Conservation (phyloP, 805 yeast genomes). For the Ogataea angusta region DNA sequence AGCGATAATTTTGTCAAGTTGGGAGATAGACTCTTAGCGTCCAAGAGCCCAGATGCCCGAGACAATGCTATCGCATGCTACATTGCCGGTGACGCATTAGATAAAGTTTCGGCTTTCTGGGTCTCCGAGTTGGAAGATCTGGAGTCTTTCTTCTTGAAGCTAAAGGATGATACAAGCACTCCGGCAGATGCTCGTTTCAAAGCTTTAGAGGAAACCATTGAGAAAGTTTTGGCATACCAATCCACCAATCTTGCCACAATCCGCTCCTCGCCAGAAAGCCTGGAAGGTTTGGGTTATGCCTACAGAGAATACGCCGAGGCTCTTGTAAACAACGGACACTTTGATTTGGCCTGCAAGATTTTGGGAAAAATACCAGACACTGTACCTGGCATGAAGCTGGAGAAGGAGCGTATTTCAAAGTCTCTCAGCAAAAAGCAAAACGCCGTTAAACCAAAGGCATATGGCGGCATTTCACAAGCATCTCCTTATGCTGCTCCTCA, state of each 20-base stretch:
- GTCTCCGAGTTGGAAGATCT: slow-evolving; percentile 56
- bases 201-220: slow-evolving; percentile 77
- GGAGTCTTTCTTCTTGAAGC: slow-evolving; percentile 43
- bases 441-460: slow-evolving; percentile 7
- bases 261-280: slow-evolving; percentile 40
- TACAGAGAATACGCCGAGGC: slow-evolving; percentile 79
- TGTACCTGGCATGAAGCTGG: slow-evolving; percentile 64
- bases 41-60: slow-evolving; percentile 44
- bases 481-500: slow-evolving; percentile 2
- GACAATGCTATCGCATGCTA: slow-evolving; percentile 75
- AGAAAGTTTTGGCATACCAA: slow-evolving; percentile 75
- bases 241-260: slow-evolving; percentile 40
- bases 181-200: slow-evolving; percentile 81
- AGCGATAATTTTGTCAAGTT: slow-evolving; percentile 55
- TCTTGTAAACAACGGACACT: slow-evolving; percentile 78
- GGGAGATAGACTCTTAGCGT: slow-evolving; percentile 70
- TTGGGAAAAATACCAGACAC: slow-evolving; percentile 70
- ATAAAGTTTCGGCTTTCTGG: slow-evolving; percentile 81
- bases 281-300: slow-evolving; percentile 52
- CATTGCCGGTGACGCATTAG: slow-evolving; percentile 77
- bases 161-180: slow-evolving; percentile 46
- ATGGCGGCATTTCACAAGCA: slow-evolving; percentile 2
- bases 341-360: slow-evolving; percentile 73
- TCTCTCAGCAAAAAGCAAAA: slow-evolving; percentile 42
- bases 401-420: slow-evolving; percentile 72